Evolutionary conservation across 2,329 filamentous ascomycete species (phyloP).

Genomic region (Beauveria brongniartii): DNA sequence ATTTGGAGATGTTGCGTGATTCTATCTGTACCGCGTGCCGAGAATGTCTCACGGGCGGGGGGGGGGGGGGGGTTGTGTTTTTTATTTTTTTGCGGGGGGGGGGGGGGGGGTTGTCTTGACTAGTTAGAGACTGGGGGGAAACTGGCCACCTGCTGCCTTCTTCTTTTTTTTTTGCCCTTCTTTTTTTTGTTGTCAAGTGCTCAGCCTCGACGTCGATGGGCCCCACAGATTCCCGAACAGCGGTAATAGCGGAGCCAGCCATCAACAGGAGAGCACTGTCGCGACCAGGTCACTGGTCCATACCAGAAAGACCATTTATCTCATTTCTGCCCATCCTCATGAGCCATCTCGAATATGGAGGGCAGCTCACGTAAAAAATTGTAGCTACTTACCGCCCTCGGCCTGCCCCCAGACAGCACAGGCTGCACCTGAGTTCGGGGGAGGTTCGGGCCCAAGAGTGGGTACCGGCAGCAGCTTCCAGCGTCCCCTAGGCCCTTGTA

Average conservation of each 20-base stretch:
- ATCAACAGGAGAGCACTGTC: no score
- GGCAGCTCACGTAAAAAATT: no score
- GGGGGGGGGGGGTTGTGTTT: no score
- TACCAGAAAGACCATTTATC: no score
- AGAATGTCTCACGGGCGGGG: neutral
- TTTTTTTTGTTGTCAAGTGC: neutral
- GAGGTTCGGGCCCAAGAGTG: neutral
- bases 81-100: no score
- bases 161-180: no score
- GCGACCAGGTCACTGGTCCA: no score
- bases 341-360: no score
- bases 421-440: neutral
- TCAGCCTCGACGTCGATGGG: neutral
- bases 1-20: neutral
- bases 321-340: no score
- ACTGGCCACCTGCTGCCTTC: no score
- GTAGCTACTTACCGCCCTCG: neutral
- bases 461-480: constrained; percentile 2
- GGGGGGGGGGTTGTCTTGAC: no score
- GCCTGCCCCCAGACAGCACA: neutral
- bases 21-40: neutral
- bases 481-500: neutral
- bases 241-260: neutral
- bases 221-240: neutral
- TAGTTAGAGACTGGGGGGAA: no score